phyloP scores from a whole-genome alignment of 331 rosid genomes.

The Spiraea crenata region DNA sequence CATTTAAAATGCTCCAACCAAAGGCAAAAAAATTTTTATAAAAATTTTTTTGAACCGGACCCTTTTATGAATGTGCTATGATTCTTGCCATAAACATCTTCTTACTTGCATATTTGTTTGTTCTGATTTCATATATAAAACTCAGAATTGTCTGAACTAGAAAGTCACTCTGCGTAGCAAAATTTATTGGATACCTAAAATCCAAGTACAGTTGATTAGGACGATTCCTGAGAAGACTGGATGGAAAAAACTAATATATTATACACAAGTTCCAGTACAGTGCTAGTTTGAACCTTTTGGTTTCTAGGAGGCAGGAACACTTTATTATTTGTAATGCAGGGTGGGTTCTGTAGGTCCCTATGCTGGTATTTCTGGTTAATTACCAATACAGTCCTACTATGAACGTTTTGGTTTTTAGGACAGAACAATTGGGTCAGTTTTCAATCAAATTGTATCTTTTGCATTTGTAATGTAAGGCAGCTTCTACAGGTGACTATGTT shows the following conservation, averaged over 20 bases:
- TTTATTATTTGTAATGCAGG: background rate
- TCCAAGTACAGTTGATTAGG: background rate
- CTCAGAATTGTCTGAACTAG: background rate
- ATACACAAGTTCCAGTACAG: background rate
- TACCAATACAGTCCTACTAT: no score
- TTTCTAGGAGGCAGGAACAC: background rate
- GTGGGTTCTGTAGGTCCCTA: background rate
- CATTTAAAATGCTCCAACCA: no score
- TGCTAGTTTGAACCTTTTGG: background rate
- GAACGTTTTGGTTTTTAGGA: no score
- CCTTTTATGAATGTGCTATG: no score
- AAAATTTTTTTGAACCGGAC: no score
- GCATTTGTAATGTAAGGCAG: background rate
- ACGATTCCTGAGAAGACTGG: background rate
- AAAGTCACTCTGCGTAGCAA: background rate
- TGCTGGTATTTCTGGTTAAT: no score
- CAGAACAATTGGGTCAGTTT: background rate
- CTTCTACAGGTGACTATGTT: background rate
- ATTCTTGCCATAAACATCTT: background rate
- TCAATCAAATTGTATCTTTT: background rate
- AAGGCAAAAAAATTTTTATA: no score
- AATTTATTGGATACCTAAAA: background rate
- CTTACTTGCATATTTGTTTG: background rate
- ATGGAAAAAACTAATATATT: background rate
- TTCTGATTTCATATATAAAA: background rate